These are phyloP conservation scores for Hemileia vastatrix DNA, from an alignment of 1,284 basidiomycete genomes.

Conservation along the genomic window DNA sequence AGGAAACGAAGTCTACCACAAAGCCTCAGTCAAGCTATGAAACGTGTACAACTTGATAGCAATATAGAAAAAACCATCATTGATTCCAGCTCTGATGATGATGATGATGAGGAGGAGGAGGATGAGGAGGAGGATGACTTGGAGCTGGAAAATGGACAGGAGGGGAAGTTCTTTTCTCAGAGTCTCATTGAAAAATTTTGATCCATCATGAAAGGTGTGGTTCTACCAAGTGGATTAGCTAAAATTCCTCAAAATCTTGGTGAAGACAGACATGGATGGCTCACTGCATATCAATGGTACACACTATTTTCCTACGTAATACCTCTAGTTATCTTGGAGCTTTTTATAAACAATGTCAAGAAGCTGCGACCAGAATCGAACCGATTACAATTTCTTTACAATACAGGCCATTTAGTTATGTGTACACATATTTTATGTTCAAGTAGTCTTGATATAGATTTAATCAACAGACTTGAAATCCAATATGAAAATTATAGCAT, in stretches of 20 bases:
- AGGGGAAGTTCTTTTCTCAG: not conserved
- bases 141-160: not conserved
- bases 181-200: not conserved
- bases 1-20: too few relatives aligned
- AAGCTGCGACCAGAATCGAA: not conserved
- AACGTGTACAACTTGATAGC: too few relatives aligned
- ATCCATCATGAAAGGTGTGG: not conserved
- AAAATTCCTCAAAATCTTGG: slow-evolving; percentile 9
- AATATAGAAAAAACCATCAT: too few relatives aligned
- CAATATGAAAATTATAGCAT: not conserved
- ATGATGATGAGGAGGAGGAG: not conserved
- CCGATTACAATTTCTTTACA: not conserved
- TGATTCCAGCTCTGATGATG: too few relatives aligned
- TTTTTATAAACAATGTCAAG: not conserved
- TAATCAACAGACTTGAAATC: not conserved
- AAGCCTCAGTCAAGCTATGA: too few relatives aligned
- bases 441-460: not conserved
- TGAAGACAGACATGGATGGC: not conserved
- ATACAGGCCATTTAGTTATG: not conserved
- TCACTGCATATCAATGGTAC: slow-evolving; percentile 8
- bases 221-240: not conserved
- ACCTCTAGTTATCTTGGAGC: not conserved
- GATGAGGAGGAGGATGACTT: slow-evolving; percentile 1
- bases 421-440: slow-evolving; percentile 9
- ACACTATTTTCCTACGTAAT: slow-evolving; percentile 1